Evolutionary conservation across 352 stramenopile genomes (phyloP).

Genomic region (Phytophthora pseudosyringae): DNA sequence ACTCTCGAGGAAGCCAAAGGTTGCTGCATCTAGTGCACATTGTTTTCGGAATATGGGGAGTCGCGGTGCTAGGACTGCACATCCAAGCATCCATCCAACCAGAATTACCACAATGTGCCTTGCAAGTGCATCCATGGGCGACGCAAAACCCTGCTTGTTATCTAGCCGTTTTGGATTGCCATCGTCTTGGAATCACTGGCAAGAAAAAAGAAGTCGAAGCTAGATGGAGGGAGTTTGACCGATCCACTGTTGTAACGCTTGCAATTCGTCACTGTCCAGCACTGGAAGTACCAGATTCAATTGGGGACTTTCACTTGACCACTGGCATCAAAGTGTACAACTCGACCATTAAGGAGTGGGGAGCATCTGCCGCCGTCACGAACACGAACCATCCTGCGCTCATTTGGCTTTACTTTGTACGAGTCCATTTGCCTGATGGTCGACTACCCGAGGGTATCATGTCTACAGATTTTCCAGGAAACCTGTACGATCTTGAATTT

Average conservation of each 20-base stretch:
- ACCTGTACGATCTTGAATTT: constrained; percentile 43
- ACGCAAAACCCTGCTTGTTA: constrained; percentile 29
- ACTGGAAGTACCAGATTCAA: constrained; percentile 26
- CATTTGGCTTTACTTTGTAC: constrained; percentile 23
- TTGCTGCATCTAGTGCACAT: constrained; percentile 3
- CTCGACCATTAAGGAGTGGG: constrained; percentile 38
- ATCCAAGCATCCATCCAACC: constrained; percentile 24
- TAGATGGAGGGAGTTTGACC: constrained; percentile 26
- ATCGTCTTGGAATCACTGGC: constrained; percentile 12
- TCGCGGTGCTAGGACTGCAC: constrained; percentile 29
- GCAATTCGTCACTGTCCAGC: constrained; percentile 36
- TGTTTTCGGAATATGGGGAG: constrained; percentile 21
- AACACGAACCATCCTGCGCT: constrained; percentile 30
- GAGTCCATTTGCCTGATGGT: constrained; percentile 25
- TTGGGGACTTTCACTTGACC: constrained; percentile 30
- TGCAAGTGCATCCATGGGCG: constrained; percentile 38
- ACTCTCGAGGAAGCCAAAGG: not conserved
- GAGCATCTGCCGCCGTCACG: constrained; percentile 31
- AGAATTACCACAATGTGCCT: constrained; percentile 18
- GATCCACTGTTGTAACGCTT: constrained; percentile 26
- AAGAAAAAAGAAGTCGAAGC: constrained; percentile 12
- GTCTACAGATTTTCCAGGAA: constrained; percentile 14
- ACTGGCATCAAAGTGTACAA: constrained; percentile 46
- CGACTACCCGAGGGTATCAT: constrained; percentile 17
- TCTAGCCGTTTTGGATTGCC: constrained; percentile 39